phyloP scores from a whole-genome alignment of 306 rosid species.

The Vicia villosa region DNA sequence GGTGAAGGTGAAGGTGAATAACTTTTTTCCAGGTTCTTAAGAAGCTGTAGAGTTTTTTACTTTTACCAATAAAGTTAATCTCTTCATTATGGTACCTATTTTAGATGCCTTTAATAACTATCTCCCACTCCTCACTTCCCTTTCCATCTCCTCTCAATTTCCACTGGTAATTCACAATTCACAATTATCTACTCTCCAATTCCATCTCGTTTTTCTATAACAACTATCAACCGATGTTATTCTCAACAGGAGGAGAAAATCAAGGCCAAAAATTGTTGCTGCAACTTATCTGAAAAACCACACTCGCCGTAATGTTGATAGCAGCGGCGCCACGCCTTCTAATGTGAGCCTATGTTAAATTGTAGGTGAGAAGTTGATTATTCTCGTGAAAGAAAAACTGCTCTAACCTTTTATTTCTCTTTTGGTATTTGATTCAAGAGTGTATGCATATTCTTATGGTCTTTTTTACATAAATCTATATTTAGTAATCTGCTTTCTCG shows the following conservation, averaged over 20 bases:
- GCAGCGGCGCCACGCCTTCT: conserved; percentile 38
- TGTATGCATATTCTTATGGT: neutral
- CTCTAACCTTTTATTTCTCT: neutral
- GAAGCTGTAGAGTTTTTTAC: no score
- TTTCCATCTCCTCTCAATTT: no score
- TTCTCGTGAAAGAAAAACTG: neutral
- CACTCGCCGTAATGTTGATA: conserved; percentile 58
- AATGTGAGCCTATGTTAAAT: conserved; percentile 43
- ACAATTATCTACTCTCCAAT: no score
- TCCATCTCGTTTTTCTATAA: neutral
- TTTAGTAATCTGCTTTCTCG: no score
- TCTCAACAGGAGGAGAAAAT: conserved; percentile 55
- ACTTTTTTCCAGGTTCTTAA: no score
- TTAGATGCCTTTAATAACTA: no score
- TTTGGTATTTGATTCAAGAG: conserved; percentile 10
- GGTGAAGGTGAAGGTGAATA: no score
- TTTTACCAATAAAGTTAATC: no score
- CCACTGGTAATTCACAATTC: no score
- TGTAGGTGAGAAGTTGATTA: neutral
- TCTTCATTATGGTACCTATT: no score
- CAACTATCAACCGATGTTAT: neutral
- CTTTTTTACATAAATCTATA: no score
- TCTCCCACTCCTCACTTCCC: no score
- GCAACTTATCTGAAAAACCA: conserved; percentile 80
- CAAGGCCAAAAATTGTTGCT: conserved; percentile 73